Evolutionary conservation across 2,329 filamentous ascomycete genomes (phyloP).

Genomic region (Pezicula radicicola): DNA sequence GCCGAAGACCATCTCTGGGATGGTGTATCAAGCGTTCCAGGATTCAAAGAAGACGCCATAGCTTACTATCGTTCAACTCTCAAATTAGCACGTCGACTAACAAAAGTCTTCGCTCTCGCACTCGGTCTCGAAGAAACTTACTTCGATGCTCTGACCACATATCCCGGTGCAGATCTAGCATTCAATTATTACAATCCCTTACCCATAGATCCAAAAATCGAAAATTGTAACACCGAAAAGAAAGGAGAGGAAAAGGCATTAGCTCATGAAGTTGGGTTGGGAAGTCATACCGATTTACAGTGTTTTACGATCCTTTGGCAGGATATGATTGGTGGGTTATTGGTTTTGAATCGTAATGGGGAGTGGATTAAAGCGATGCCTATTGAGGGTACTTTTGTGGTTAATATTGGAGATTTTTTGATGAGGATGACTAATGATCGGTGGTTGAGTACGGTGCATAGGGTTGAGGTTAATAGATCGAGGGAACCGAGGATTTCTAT

Average conservation of each 20-base stretch:
- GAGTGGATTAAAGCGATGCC: slow-evolving; percentile 33
- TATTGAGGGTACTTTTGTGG: slow-evolving; percentile 40
- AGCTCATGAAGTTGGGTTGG: slow-evolving; percentile 35
- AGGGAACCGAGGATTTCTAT: slow-evolving; percentile 38
- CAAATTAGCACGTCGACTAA: slow-evolving; percentile 42
- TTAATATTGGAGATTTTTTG: slow-evolving; percentile 36
- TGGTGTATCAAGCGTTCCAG: slow-evolving; percentile 38
- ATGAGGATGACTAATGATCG: slow-evolving; percentile 49
- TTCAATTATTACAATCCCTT: slow-evolving; percentile 37
- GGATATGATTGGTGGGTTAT: slow-evolving; percentile 37
- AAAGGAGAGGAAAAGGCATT: neutral
- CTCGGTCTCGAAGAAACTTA: slow-evolving; percentile 44
- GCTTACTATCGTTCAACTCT: slow-evolving; percentile 43
- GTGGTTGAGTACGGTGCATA: slow-evolving; percentile 35
- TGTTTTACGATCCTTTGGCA: slow-evolving; percentile 47
- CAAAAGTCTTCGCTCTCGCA: slow-evolving; percentile 47
- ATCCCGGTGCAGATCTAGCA: slow-evolving; percentile 38
- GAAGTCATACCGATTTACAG: slow-evolving; percentile 52
- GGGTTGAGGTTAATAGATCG: slow-evolving; percentile 4
- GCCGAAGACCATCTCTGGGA: slow-evolving; percentile 14
- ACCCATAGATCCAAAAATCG: slow-evolving; percentile 22
- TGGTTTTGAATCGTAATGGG: slow-evolving; percentile 35
- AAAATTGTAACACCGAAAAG: neutral
- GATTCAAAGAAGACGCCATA: slow-evolving; percentile 40
- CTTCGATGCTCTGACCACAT: slow-evolving; percentile 47